A percentile compares a stretch with the other conserved stretches of the same genome.
Conservation (phyloP, 768 basidiomycete genomes). For the Serendipita sp. region DNA sequence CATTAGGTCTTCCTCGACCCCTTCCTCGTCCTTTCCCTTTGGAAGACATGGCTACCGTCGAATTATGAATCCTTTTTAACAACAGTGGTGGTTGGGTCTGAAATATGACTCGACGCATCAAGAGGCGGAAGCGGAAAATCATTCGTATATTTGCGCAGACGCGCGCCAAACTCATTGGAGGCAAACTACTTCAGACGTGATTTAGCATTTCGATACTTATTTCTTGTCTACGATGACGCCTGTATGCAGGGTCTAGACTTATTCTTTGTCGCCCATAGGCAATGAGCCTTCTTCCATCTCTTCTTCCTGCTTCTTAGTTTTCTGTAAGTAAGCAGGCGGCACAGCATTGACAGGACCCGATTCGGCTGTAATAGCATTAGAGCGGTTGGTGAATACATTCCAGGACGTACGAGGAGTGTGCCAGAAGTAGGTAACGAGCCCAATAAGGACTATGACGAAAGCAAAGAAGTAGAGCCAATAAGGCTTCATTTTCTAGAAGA, state of each 20-base stretch:
- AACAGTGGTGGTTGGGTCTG: not conserved
- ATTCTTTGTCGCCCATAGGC: not conserved
- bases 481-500: conserved; percentile 50
- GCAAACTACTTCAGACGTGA: too few species aligned
- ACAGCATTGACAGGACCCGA: conserved; percentile 48
- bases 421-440: conserved; percentile 79
- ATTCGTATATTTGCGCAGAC: not conserved
- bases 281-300: not conserved
- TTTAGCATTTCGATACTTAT: too few species aligned
- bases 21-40: not conserved
- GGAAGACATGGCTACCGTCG: not conserved
- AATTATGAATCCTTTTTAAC: not conserved
- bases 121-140: not conserved
- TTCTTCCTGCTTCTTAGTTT: not conserved
- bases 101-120: conserved; percentile 1
- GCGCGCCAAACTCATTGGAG: not conserved
- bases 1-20: conserved; percentile 20
- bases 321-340: conserved; percentile 40
- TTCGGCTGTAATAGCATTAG: conserved; percentile 30
- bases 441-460: conserved; percentile 49
- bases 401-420: conserved; percentile 48
- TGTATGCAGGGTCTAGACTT: too few species aligned
- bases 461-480: conserved; percentile 84
- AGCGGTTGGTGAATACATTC: not conserved
- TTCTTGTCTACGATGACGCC: too few species aligned